Evolutionary conservation across 768 basidiomycete genomes (phyloP).

Genomic region (Kwoniella newhampshirensis): DNA sequence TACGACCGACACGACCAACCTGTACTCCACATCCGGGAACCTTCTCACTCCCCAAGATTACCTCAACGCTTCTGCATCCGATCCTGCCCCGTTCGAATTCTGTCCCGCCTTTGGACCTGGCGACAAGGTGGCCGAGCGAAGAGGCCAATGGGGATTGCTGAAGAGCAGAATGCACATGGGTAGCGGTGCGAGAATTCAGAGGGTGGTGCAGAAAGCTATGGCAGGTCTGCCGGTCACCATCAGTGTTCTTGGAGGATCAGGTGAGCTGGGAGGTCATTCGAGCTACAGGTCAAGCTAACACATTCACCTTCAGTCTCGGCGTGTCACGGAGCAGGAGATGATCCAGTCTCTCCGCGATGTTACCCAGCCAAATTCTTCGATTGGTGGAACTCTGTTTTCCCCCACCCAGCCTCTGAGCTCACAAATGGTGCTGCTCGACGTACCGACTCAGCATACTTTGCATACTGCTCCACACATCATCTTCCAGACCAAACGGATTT

Average conservation of each 20-base stretch:
- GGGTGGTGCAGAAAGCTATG: slow-evolving; percentile 77
- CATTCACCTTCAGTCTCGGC: slow-evolving; percentile 64
- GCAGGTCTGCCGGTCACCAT: slow-evolving; percentile 84
- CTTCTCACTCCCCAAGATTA: slow-evolving; percentile 68
- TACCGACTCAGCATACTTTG: slow-evolving; percentile 90
- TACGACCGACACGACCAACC: slow-evolving; percentile 19
- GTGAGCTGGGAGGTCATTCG: slow-evolving; percentile 59
- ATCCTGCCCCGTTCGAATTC: slow-evolving; percentile 75
- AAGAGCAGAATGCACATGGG: slow-evolving; percentile 75
- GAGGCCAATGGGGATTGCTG: slow-evolving; percentile 71
- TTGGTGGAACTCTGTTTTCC: slow-evolving; percentile 98
- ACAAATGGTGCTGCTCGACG: slow-evolving; percentile 97
- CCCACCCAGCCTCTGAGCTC: slow-evolving; percentile 92
- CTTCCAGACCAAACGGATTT: slow-evolving; percentile 91
- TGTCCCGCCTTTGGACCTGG: slow-evolving; percentile 83
- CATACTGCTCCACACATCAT: slow-evolving; percentile 89
- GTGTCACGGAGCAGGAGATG: slow-evolving; percentile 91
- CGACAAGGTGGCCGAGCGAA: slow-evolving; percentile 74
- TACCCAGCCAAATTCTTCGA: slow-evolving; percentile 92
- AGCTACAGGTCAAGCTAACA: slow-evolving; percentile 10
- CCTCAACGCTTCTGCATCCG: slow-evolving; percentile 63
- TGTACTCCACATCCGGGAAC: slow-evolving; percentile 28
- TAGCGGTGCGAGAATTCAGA: slow-evolving; percentile 75
- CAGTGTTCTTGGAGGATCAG: slow-evolving; percentile 83
- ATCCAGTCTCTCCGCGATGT: slow-evolving; percentile 77